Evolutionary conservation across 306 rosid genomes (phyloP), one percentile per base, ranked within the genome.

Genomic region (Trifolium pratense): DNA sequence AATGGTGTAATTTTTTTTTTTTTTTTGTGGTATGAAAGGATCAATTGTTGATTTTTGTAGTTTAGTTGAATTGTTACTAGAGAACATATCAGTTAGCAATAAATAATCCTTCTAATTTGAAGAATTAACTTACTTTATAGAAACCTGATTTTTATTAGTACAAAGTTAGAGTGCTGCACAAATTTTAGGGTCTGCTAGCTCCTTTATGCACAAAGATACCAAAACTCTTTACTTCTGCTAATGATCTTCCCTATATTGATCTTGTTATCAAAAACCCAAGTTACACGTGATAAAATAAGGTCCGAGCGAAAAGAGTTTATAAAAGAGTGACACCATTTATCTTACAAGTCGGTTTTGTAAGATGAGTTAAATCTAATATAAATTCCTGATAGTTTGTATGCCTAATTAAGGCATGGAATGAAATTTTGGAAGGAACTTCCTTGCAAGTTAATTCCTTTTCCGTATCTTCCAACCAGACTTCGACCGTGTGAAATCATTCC

Each of bases 11-110:
- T n/a, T n/a, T n/a, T n/a, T n/a, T n/a, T n/a, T n/a, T n/a, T n/a
- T 31, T 32, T 13, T 59, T 46, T 23, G 18, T 66, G 48, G 9
- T 16, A 1, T 16, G 37, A 46, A 49, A 45, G 70, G 7, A 66
- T 52, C 66, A 25, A 45, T 58, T 67, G 48, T 57, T 45, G 21
- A 37, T 61, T 80, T 56, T 79, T 81, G 75, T 86, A 85, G 94
- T 89, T 17, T 51, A 17, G 6, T 89, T 87, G 94, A 87, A 36
- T 45, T 45, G 52, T 14, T 45, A 14, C 7, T 43, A 43, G 52
- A 45, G 17, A 45, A 45, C 17, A 45, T 5, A 14, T 5, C 17
- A 13, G 17, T 1, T n/a, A 5, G 52, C 7, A 10, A 40, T 46
- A 13, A 9, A 40, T 45, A 14, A 5, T 46, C 17, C 17, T 13